Evolutionary conservation across 2,329 filamentous ascomycete genomes (phyloP).

Genomic region (Claviceps sp.): DNA sequence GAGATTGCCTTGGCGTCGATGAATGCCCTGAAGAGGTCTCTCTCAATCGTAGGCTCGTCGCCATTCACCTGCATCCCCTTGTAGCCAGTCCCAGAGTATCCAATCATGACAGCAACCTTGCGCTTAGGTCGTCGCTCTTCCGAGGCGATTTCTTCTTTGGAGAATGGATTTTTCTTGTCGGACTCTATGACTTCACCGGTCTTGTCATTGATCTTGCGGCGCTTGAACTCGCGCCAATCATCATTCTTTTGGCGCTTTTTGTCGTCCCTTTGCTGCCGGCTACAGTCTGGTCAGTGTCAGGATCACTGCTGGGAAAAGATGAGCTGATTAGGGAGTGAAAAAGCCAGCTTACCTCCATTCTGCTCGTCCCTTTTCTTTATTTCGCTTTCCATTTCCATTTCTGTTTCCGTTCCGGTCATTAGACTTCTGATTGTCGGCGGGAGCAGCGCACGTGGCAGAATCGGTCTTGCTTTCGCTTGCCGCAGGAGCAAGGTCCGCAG

Average conservation of each 20-base stretch:
- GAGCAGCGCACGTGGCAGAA: not conserved
- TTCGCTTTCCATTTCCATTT: slow-evolving; percentile 3
- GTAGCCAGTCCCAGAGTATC: slow-evolving; percentile 93
- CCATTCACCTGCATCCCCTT: slow-evolving; percentile 88
- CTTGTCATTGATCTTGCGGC: slow-evolving; percentile 25
- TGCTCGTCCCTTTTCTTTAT: slow-evolving; percentile 17
- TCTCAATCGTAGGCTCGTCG: slow-evolving; percentile 84
- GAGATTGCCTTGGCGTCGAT: slow-evolving; percentile 86
- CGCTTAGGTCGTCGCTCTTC: slow-evolving; percentile 84
- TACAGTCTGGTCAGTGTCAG: slow-evolving; percentile 21
- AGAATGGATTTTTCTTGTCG: slow-evolving; percentile 34
- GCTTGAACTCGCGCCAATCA: slow-evolving; percentile 28
- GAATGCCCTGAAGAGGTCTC: slow-evolving; percentile 86
- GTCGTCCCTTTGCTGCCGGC: slow-evolving; percentile 18
- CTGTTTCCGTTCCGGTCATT: slow-evolving; percentile 3
- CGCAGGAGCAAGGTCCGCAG: slow-evolving; percentile 7
- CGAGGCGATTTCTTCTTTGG: slow-evolving; percentile 70
- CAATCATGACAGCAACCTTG: slow-evolving; percentile 91
- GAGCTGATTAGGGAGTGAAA: too few relatives aligned
- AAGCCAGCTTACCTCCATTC: slow-evolving; percentile 8
- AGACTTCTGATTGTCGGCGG: slow-evolving; percentile 3
- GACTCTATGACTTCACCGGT: slow-evolving; percentile 18
- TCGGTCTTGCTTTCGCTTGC: slow-evolving; percentile 2
- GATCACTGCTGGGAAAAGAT: not conserved
- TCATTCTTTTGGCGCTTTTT: slow-evolving; percentile 27